Evolutionary conservation across 139 green algal species (phyloP), one percentile per base, ranked within the genome.

Genomic region (Coelastrella sp.): DNA sequence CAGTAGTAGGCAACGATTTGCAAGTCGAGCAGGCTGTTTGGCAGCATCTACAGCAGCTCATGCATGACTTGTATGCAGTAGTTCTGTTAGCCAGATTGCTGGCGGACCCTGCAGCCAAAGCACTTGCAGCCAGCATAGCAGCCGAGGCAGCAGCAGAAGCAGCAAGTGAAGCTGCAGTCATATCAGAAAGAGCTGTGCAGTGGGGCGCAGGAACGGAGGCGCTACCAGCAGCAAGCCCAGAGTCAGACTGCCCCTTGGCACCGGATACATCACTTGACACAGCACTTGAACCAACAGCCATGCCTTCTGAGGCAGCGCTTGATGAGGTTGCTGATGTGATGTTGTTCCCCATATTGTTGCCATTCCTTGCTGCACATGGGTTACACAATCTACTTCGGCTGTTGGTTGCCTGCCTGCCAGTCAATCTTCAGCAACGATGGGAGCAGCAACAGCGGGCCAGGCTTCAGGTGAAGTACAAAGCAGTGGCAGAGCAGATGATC

Each of bases 291-390:
- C 34, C 34, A 25, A 27, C 21, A 19, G 43, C 9, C 32, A 9
- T 53, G 53, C 23, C 23, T 8, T 41, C 34, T 37, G 41, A 30
- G 30, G 72, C 27, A 30, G 72, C 72, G 5, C 25, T 79, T 11
- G 15, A 43, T n/a, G 30, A n/a, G 11, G 7, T 79, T 9, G 72
- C 27, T 8, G n/a, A 62, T 0, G n/a, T 11, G 5, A 48, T 81
- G 30, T 32, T 81, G 50, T 68, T 81, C 30, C 73, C 73, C 21
- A 27, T 81, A 50, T 23, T 81, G 73, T 50, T 81, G 73, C 73
- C 71, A 5, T 79, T 79, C 8, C 41, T 69, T 3, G 50, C 73
- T 21, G 41, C 73, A 11, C 73, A 81, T 30, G 73, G 73, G 19
- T 41, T 81, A 27, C 48, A 81, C 32, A 81, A 68, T 59, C 62